Conservation (phyloP, 495 filamentous ascomycete genomes). For the Podospora bellae-mahoneyi region DNA sequence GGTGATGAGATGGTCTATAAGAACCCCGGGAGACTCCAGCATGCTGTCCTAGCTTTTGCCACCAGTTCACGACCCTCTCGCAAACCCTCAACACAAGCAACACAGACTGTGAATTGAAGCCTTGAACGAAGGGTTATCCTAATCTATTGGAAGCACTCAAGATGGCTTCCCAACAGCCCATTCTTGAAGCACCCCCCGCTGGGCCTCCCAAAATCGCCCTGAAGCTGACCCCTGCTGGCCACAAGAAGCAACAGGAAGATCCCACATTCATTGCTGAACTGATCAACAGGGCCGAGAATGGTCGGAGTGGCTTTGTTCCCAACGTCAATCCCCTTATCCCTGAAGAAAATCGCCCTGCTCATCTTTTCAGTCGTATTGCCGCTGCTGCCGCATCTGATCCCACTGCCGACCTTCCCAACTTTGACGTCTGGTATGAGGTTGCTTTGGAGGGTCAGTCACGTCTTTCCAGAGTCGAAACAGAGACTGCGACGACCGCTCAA, state of each 20-base stretch:
- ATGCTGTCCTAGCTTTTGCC: neutral
- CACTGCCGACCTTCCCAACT: slow-evolving; percentile 2
- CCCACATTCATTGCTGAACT: slow-evolving; percentile 8
- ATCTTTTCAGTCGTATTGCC: neutral
- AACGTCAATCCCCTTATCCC: neutral
- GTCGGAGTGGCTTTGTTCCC: neutral
- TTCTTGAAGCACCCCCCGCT: neutral
- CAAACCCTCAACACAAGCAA: too few species aligned
- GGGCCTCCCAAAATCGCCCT: slow-evolving; percentile 4
- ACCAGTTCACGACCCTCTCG: neutral
- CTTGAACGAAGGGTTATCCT: neutral
- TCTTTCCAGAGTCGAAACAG: neutral
- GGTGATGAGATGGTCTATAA: neutral
- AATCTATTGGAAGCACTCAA: neutral
- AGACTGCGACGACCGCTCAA: neutral
- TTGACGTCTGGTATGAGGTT: slow-evolving; percentile 14
- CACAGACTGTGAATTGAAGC: too few species aligned
- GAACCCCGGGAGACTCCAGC: neutral
- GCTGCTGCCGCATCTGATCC: neutral
- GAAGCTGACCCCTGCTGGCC: slow-evolving; percentile 11
- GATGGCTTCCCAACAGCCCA: neutral
- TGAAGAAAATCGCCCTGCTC: neutral
- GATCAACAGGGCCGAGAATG: neutral
- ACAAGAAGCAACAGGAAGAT: slow-evolving; percentile 8
- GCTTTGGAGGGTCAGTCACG: neutral